A percentile compares a stretch with the other conserved stretches of the same genome.
Conservation (phyloP, 495 filamentous ascomycete species). For the Articulospora tetracladia region DNA sequence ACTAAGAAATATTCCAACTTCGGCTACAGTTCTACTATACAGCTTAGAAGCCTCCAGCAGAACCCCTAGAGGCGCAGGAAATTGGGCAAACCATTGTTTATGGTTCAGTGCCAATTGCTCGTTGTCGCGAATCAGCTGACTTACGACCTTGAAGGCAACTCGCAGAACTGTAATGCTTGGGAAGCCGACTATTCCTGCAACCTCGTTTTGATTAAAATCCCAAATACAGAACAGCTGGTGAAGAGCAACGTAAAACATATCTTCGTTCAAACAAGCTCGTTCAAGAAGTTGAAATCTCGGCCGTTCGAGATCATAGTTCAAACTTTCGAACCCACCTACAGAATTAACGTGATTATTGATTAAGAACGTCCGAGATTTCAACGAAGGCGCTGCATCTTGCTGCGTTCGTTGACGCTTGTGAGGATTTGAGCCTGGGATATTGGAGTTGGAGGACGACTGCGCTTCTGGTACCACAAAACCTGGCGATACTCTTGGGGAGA, state of each 20-base stretch:
- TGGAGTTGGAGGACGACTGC: background rate
- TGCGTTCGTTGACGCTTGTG: constrained; percentile 17
- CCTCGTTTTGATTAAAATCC: constrained; percentile 14
- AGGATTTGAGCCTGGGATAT: background rate
- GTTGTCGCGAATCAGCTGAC: constrained; percentile 21
- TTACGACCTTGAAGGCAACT: constrained; percentile 34
- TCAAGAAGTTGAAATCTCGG: constrained; percentile 53
- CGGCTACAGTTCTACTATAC: constrained; percentile 27
- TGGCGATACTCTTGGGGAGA: background rate
- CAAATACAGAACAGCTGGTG: constrained; percentile 67
- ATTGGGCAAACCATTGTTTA: constrained; percentile 48
- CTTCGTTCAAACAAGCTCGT: constrained; percentile 51
- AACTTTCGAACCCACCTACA: constrained; percentile 4
- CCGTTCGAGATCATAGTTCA: constrained; percentile 34
- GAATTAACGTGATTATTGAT: constrained; percentile 21
- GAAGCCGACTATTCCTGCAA: constrained; percentile 18
- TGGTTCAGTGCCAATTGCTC: constrained; percentile 29
- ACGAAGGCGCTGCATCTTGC: constrained; percentile 8
- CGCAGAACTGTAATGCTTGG: background rate
- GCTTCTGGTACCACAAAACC: background rate
- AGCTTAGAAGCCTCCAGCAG: constrained; percentile 23
- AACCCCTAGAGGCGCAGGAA: constrained; percentile 38
- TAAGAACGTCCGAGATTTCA: constrained; percentile 21
- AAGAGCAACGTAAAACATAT: constrained; percentile 60
- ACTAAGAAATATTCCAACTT: constrained; percentile 33